Evolutionary conservation across 345 rosid genomes (phyloP), one percentile per base, ranked within the genome.

Genomic region (Excoecaria cochinchinensis): DNA sequence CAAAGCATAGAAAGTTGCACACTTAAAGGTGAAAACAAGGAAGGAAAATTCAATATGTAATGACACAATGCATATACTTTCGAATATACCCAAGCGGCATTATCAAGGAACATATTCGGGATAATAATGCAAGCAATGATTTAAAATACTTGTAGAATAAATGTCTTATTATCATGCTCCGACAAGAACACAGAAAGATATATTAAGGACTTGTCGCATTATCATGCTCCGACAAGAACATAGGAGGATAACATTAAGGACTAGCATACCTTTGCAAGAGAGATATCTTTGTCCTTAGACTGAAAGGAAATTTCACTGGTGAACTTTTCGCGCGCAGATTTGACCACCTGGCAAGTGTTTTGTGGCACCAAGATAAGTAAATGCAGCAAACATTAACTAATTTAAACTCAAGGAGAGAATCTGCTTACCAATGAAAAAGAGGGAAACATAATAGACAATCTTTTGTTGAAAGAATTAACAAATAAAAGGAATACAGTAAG

Each of bases 231-330:
- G 50, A 62, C 44, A 58, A 59, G 63, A 38, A 42, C 12, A 53
- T 64, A 21, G 9, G 36, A 62, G 42, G 59, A 39, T 24, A 46
- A 5, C 38, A 55, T 24, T 24, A 14, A 62, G 48, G 39, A 69
- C 8, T 46, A 15, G 31, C 16, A 77, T 79, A 90, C 98, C 93
- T 88, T 91, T 58, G 98, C 93, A 70, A 90, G 87, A 74, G 97
- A 88, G 76, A 91, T 86, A 74, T 93, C 92, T 74, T 82, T 75
- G 83, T 91, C 98, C 85, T 89, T 90, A 71, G 95, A 86, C 69
- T 84, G 91, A 73, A 82, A 84, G 61, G 92, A 91, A 82, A 91
- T 87, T 85, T 88, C 95, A 63, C 75, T 83, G 74, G 90, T 84
- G 87, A 93, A 93, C 85, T 82, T 86, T 56, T 87, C 58, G 60